Conservation (phyloP, 192 early-diverging fungal genomes). For the Gaertneriomyces semiglobifer region DNA sequence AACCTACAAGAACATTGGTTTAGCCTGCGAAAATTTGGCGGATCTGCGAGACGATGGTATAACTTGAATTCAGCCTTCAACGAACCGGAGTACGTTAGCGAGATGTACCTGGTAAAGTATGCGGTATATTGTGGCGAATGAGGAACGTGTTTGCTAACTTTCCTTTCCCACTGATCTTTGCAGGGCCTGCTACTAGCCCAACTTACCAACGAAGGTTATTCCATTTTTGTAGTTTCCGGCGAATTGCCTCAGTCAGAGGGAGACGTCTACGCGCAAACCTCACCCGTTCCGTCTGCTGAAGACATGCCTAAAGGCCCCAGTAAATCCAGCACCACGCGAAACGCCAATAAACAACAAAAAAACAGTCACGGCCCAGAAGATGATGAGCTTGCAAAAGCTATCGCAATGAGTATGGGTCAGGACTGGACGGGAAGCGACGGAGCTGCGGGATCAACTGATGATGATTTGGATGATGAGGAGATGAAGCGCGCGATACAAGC, state of each 20-base stretch:
- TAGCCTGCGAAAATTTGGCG: constrained; percentile 66
- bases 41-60: constrained; percentile 64
- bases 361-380: constrained; percentile 5
- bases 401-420: constrained; percentile 27
- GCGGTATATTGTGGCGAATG: not conserved
- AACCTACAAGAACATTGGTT: constrained; percentile 63
- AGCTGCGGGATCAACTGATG: not conserved
- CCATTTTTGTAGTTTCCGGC: constrained; percentile 47
- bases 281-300: constrained; percentile 32
- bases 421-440: not conserved
- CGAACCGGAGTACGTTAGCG: constrained; percentile 57
- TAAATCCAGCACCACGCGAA: not conserved
- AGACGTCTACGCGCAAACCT: constrained; percentile 34
- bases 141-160: not conserved
- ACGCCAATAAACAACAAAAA: not conserved
- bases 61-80: constrained; percentile 64
- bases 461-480: constrained; percentile 9
- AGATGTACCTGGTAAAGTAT: constrained; percentile 56
- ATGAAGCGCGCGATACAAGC: constrained; percentile 19
- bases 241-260: constrained; percentile 32
- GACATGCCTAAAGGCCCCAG: constrained; percentile 11
- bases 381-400: constrained; percentile 29
- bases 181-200: constrained; percentile 40
- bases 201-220: constrained; percentile 46
- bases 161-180: constrained; percentile 6